Evolutionary conservation across 768 basidiomycete species (phyloP).

Genomic region (Lactarius hengduanensis): DNA sequence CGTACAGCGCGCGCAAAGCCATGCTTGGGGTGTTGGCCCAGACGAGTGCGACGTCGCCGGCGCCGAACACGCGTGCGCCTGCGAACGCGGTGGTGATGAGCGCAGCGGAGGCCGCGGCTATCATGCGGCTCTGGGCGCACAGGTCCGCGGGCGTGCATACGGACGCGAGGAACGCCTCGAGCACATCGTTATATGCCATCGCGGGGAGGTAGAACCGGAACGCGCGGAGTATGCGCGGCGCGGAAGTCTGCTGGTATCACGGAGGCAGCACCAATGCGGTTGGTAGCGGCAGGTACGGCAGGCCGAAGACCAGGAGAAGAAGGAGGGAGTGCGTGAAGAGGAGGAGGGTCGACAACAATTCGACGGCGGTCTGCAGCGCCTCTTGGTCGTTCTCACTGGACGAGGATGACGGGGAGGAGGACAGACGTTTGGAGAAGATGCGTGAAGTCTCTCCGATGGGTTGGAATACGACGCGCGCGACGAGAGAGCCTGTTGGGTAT

Average conservation of each 20-base stretch:
- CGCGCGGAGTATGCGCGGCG: constrained; percentile 68
- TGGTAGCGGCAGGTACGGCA: no score
- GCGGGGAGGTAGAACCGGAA: constrained; percentile 91
- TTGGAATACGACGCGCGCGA: no score
- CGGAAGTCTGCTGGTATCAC: constrained; percentile 54
- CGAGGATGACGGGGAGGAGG: no score
- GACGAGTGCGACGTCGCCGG: constrained; percentile 69
- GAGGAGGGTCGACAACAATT: no score
- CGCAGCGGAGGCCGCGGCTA: constrained; percentile 67
- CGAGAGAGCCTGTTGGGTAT: no score
- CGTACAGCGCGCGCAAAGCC: constrained; percentile 59
- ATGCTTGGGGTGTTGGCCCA: constrained; percentile 76
- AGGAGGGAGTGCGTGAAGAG: no score
- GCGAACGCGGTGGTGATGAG: constrained; percentile 62
- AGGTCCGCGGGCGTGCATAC: constrained; percentile 69
- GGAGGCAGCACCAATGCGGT: no score
- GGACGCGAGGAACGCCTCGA: constrained; percentile 91
- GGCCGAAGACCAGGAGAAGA: constrained; percentile 38
- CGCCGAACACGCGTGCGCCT: no score
- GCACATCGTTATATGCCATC: constrained; percentile 83
- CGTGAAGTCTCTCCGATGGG: no score
- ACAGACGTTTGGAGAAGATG: no score
- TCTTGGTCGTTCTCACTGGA: no score
- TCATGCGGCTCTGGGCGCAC: constrained; percentile 72
- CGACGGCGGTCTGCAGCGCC: no score